Evolutionary conservation across 2,329 filamentous ascomycete genomes (phyloP).

Genomic region (Aspergillus candidus): DNA sequence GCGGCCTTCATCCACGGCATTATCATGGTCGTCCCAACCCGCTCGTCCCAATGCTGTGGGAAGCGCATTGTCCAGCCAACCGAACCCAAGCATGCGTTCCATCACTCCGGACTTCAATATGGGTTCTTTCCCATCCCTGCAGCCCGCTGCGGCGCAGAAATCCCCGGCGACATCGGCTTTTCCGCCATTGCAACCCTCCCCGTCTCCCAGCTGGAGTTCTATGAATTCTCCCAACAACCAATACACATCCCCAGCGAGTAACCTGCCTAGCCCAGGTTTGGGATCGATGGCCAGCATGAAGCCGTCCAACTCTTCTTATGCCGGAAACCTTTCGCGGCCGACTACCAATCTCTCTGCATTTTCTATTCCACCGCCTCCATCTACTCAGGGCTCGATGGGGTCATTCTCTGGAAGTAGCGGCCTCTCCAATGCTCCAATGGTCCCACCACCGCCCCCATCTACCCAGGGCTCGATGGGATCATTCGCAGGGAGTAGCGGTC

Average conservation of each 20-base stretch:
- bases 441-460: slow-evolving; percentile 11
- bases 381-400: slow-evolving; percentile 16
- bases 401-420: slow-evolving; percentile 13
- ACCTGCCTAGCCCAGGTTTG: slow-evolving; percentile 15
- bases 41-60: slow-evolving; percentile 14
- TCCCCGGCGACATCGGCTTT: slow-evolving; percentile 22
- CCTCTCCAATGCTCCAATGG: slow-evolving; percentile 14
- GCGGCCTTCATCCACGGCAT: slow-evolving; percentile 21
- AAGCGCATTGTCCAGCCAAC: slow-evolving; percentile 13
- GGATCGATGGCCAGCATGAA: slow-evolving; percentile 23
- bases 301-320: slow-evolving; percentile 12
- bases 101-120: slow-evolving; percentile 49
- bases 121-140: slow-evolving; percentile 43
- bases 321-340: slow-evolving; percentile 14
- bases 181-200: slow-evolving; percentile 27
- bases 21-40: slow-evolving; percentile 40
- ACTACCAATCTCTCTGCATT: slow-evolving; percentile 31
- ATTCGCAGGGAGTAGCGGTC: slow-evolving; percentile 13
- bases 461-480: slow-evolving; percentile 12
- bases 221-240: slow-evolving; percentile 9
- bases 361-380: slow-evolving; percentile 38
- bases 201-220: slow-evolving; percentile 18
- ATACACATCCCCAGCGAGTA: slow-evolving; percentile 11
- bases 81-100: slow-evolving; percentile 35
- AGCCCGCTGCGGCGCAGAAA: slow-evolving; percentile 33